Evolutionary conservation across 192 early-diverging fungal species (phyloP).

Genomic region (Lobosporangium transversale): DNA sequence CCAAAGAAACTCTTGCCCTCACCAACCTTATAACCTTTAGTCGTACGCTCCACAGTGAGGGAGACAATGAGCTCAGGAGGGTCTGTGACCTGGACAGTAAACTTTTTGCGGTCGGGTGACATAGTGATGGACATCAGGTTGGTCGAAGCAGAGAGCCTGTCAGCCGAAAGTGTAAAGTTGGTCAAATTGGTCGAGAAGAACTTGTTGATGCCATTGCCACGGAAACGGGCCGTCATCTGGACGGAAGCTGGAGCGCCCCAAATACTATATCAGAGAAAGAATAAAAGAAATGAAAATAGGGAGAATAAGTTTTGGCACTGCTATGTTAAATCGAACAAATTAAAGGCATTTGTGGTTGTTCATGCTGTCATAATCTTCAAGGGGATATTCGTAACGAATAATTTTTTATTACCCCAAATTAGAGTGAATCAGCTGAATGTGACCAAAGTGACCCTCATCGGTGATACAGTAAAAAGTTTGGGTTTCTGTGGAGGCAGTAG

Average conservation of each 20-base stretch:
- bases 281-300: background rate
- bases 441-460: conserved; percentile 77
- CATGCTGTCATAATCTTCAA: background rate
- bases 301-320: background rate
- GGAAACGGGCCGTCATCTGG: conserved; percentile 80
- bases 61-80: conserved; percentile 72
- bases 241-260: conserved; percentile 68
- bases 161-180: conserved; percentile 74
- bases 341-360: background rate
- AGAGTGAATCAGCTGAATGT: conserved; percentile 93
- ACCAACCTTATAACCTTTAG: conserved; percentile 83
- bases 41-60: conserved; percentile 73
- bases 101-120: conserved; percentile 54
- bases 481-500: conserved; percentile 85
- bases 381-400: no score
- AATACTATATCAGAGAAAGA: conserved; percentile 20
- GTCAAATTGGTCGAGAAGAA: conserved; percentile 79
- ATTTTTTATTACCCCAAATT: conserved; percentile 70
- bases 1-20: conserved; percentile 84
- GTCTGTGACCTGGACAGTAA: conserved; percentile 65
- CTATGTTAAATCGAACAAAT: no score
- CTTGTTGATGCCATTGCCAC: conserved; percentile 76
- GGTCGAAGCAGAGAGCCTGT: conserved; percentile 79
- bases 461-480: conserved; percentile 88
- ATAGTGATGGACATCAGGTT: conserved; percentile 77